These are phyloP conservation scores for Diplodia corticola DNA, from an alignment of 2,329 filamentous ascomycete genomes.

Conservation along the genomic window DNA sequence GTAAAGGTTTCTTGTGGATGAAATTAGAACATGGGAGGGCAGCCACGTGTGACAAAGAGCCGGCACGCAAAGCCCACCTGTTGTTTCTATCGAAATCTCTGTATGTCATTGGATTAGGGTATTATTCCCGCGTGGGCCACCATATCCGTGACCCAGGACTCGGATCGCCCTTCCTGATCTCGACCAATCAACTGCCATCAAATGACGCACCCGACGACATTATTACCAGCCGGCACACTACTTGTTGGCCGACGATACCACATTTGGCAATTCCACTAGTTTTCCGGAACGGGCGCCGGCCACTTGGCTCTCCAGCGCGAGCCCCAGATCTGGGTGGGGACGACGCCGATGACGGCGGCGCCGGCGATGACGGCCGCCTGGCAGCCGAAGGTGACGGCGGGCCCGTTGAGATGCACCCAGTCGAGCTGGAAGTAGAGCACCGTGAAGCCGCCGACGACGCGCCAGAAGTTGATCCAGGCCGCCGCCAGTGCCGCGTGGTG, in stretches of 20 bases:
- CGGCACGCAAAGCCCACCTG: background rate
- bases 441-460: conserved; percentile 37
- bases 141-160: background rate
- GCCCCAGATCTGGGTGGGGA: conserved; percentile 34
- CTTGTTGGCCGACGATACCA: no score
- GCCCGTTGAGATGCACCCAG: conserved; percentile 36
- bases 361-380: conserved; percentile 38
- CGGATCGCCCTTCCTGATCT: background rate
- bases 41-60: background rate
- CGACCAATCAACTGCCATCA: background rate
- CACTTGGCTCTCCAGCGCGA: conserved; percentile 30
- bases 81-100: background rate
- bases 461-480: conserved; percentile 38
- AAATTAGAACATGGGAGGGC: background rate
- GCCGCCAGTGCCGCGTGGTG: conserved; percentile 35
- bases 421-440: conserved; percentile 40
- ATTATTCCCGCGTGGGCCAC: no score
- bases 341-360: conserved; percentile 31
- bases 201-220: no score
- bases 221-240: no score
- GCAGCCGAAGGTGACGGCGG: conserved; percentile 36
- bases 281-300: conserved; percentile 22
- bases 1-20: background rate
- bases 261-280: background rate
- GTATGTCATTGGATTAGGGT: no score